Conservation (phyloP, 2,329 filamentous ascomycete genomes). For the Penicillium sp. region DNA sequence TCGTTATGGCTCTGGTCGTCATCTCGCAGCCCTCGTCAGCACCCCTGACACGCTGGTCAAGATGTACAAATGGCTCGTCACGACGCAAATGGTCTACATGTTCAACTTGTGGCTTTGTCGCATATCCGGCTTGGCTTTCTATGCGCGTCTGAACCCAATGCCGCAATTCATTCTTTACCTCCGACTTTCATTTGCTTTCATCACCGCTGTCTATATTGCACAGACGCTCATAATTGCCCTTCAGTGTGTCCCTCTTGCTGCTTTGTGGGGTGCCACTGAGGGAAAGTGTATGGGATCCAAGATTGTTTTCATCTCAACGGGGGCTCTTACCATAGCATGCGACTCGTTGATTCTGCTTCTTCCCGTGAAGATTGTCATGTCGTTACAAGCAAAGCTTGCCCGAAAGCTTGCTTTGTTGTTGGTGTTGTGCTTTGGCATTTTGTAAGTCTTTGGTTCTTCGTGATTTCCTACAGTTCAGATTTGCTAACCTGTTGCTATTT, state of each 20-base stretch:
- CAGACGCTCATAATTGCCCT: constrained; percentile 24
- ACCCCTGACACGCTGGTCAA: constrained; percentile 8
- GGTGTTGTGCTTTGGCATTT: not conserved
- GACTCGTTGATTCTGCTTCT: constrained; percentile 23
- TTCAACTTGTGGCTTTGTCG: constrained; percentile 22
- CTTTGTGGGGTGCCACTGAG: constrained; percentile 14
- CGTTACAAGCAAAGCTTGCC: constrained; percentile 15
- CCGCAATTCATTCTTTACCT: constrained; percentile 9
- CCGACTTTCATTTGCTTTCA: constrained; percentile 15
- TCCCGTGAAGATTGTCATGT: constrained; percentile 21
- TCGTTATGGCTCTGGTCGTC: constrained; percentile 18
- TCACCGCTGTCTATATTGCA: constrained; percentile 19
- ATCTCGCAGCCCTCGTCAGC: constrained; percentile 13
- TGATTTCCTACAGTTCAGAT: not conserved
- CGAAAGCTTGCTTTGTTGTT: constrained; percentile 10
- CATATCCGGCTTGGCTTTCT: constrained; percentile 24
- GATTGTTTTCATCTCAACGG: constrained; percentile 18
- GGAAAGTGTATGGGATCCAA: constrained; percentile 19
- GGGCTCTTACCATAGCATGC: constrained; percentile 20
- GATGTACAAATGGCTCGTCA: constrained; percentile 26
- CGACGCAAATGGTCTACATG: constrained; percentile 23
- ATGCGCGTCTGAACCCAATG: constrained; percentile 24
- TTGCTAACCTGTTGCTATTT: not conserved
- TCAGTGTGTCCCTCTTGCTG: constrained; percentile 24
- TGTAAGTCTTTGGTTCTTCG: not conserved